Evolutionary conservation across 805 yeast genomes (phyloP), one percentile per base, ranked within the genome.

Genomic region (Candida schatavii): DNA sequence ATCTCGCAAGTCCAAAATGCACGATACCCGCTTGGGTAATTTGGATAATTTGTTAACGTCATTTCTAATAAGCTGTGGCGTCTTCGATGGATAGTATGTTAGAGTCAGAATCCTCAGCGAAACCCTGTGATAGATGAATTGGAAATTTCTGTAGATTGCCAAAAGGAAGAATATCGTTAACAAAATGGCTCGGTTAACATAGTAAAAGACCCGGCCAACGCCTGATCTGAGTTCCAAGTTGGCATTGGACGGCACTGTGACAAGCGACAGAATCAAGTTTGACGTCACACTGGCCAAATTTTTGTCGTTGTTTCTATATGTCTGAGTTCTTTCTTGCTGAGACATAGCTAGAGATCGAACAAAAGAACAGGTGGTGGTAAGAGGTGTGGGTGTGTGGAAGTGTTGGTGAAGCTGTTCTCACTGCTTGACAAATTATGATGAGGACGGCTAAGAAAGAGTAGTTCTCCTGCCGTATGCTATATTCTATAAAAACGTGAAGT

Each of bases 11-110:
- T 78, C 81, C 43, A 93, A 64, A n/a, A 91, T 80, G 17, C 86
- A 80, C 6, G 95, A 84, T 18, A 93, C 54, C 38, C 85, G 75
- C 48, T 73, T 76, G 3, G 99, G 99, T 19, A 88, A 74, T 61
- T 93, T 93, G 33, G 74, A 57, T 42, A 91, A 66, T 52, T 79
- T 78, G 46, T 69, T 70, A 28, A 88, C 88, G 64, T 91, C 98
- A 46, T 83, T 83, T 49, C 95, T 80, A 48, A 91, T 88, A 42
- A 89, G 68, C 54, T 85, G 89, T 1, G 98, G 97, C 3, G 95
- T 79, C 54, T 78, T 80, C 23, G 84, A 74, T 14, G 75, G 74
- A 50, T 82, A 83, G 60, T 84, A 85, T 7, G 87, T 79, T 37
- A 81, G 54, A 39, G 78, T 80, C 41, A 80, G 66, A 37, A 83